These are phyloP conservation scores for Ceratobasidium sp. DNA, from an alignment of 1,284 basidiomycete genomes.

Conservation along the genomic window DNA sequence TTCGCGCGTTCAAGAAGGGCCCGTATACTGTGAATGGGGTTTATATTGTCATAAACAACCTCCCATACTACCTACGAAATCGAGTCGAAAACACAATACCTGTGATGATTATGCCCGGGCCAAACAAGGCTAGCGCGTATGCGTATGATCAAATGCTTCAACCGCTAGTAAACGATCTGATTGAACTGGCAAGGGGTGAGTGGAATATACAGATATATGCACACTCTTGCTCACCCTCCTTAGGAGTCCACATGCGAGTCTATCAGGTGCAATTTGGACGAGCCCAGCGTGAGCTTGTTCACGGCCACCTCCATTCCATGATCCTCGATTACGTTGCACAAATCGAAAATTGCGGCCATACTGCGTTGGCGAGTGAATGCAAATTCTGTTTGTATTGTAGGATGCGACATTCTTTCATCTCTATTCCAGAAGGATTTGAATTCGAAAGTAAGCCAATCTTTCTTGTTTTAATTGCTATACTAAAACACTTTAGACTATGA, in stretches of 20 bases:
- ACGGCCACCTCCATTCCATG: not conserved
- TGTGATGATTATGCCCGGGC: not conserved
- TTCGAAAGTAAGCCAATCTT: not conserved
- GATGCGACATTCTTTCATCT: not conserved
- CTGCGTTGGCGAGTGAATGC: not conserved
- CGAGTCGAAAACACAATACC: not conserved
- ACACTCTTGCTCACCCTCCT: not conserved
- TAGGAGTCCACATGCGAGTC: not conserved
- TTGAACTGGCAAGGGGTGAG: constrained; percentile 8
- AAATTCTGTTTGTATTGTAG: constrained; percentile 11
- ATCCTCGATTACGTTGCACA: not conserved
- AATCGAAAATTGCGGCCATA: not conserved
- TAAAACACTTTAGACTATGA: not conserved
- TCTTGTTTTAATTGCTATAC: too few relatives aligned
- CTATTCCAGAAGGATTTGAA: not conserved
- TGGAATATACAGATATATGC: not conserved
- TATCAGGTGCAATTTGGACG: not conserved
- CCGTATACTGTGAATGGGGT: not conserved
- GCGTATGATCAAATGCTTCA: constrained; percentile 18
- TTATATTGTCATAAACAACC: constrained; percentile 14
- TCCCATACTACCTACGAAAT: not conserved
- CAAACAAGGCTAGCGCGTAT: not conserved
- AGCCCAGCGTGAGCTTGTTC: not conserved
- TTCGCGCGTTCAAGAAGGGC: not conserved
- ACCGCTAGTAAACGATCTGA: constrained; percentile 14